Evolutionary conservation across 2,329 filamentous ascomycete species (phyloP).

Genomic region (Stagonosporopsis vannaccii): DNA sequence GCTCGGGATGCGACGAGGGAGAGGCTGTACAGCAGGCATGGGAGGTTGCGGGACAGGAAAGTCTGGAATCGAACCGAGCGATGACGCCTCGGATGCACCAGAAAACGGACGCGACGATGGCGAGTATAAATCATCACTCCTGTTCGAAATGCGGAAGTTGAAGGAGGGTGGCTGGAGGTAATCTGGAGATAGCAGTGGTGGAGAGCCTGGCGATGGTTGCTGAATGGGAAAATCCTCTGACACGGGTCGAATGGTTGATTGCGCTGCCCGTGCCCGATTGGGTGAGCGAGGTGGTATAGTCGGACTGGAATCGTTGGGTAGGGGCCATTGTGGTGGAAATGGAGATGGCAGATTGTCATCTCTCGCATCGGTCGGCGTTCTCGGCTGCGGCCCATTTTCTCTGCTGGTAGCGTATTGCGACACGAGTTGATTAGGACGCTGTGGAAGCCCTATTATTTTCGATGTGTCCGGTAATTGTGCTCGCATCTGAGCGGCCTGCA

Average conservation of each 20-base stretch:
- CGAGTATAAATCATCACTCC: conserved; percentile 45
- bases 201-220: conserved; percentile 35
- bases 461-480: conserved; percentile 41
- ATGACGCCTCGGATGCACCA: conserved; percentile 49
- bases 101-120: conserved; percentile 48
- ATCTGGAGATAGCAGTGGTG: conserved; percentile 28
- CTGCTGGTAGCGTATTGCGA: conserved; percentile 32
- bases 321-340: conserved; percentile 55
- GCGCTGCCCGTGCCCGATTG: conserved; percentile 50
- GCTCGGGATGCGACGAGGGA: conserved; percentile 49
- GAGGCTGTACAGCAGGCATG: conserved; percentile 44
- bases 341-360: conserved; percentile 36
- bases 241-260: conserved; percentile 51
- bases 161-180: conserved; percentile 32
- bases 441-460: conserved; percentile 46
- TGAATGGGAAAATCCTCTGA: conserved; percentile 46
- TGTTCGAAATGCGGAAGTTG: conserved; percentile 36
- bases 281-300: conserved; percentile 31
- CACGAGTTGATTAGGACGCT: conserved; percentile 45
- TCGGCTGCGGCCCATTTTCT: conserved; percentile 22
- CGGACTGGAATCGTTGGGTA: conserved; percentile 48
- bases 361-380: conserved; percentile 25
- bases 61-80: conserved; percentile 52
- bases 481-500: conserved; percentile 41
- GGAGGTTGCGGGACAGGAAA: conserved; percentile 49